phyloP scores from a whole-genome alignment of 306 rosid species.

The Casuarina equisetifolia region DNA sequence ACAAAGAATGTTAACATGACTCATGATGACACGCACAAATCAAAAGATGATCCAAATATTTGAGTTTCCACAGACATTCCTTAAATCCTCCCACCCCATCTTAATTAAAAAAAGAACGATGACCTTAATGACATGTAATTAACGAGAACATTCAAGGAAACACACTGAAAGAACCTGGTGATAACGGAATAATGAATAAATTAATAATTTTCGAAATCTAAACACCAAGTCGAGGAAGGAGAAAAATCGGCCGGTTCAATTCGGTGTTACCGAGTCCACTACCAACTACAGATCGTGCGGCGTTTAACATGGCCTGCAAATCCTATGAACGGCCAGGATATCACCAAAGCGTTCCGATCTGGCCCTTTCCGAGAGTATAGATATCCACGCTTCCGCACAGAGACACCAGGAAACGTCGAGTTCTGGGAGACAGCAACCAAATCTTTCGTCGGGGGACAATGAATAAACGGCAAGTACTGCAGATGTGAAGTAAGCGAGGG shows the following conservation, averaged over 20 bases:
- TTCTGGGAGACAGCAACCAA: background rate
- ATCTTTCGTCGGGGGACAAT: conserved; percentile 1
- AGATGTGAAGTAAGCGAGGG: conserved; percentile 29
- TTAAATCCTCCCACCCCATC: no score
- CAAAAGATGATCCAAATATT: no score
- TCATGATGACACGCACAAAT: no score
- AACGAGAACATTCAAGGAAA: no score
- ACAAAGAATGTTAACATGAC: no score
- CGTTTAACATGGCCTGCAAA: background rate
- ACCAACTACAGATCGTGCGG: background rate
- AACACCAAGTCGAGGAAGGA: background rate
- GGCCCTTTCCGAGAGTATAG: background rate
- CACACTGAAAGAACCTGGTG: no score
- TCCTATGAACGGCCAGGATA: background rate
- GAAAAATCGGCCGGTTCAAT: background rate
- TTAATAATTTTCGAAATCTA: no score
- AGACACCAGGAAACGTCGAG: background rate
- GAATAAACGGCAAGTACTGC: background rate
- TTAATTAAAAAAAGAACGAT: no score
- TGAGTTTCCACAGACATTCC: no score
- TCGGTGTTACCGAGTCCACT: background rate
- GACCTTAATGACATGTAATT: no score
- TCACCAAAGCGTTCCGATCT: background rate
- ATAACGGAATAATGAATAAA: no score
- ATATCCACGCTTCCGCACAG: background rate